A percentile compares a stretch with the other conserved stretches of the same genome.
Evolutionary conservation across 1,284 basidiomycete genomes (phyloP).

Genomic region (Phylloporus gajari): DNA sequence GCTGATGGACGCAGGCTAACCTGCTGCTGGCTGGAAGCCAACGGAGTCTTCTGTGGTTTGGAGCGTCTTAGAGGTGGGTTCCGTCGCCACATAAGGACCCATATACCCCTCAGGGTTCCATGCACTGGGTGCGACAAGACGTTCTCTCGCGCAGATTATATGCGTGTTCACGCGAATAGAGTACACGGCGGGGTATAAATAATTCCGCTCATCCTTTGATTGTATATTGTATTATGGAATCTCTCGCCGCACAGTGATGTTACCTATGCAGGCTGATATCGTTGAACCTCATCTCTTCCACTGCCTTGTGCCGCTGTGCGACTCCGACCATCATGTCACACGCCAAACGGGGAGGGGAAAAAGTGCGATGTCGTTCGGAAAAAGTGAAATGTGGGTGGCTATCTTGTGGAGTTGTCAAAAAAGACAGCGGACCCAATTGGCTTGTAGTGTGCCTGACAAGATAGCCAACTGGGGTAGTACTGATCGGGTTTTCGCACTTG

Average conservation of each 20-base stretch:
- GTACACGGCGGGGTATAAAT: neutral
- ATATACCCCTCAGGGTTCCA: neutral
- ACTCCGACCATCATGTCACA: neutral
- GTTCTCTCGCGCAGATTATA: constrained; percentile 16
- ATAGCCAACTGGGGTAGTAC: neutral
- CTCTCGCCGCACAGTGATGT: too few species aligned
- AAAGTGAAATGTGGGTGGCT: too few species aligned
- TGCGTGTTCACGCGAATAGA: constrained; percentile 14
- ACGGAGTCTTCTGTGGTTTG: neutral
- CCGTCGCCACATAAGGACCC: neutral
- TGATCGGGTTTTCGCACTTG: neutral
- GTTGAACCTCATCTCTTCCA: neutral
- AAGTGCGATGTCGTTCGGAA: neutral
- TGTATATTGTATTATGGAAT: too few species aligned
- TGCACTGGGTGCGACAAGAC: neutral
- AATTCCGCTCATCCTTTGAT: too few species aligned
- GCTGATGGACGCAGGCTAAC: neutral
- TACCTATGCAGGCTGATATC: neutral
- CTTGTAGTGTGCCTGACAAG: neutral
- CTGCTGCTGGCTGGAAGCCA: neutral
- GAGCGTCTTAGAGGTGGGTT: neutral
- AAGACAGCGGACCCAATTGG: neutral
- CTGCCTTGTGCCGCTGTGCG: neutral
- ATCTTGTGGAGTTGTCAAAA: neutral
- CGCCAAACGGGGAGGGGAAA: neutral